Evolutionary conservation across 768 basidiomycete genomes (phyloP).

Genomic region (Gelatoporia subvermispora): DNA sequence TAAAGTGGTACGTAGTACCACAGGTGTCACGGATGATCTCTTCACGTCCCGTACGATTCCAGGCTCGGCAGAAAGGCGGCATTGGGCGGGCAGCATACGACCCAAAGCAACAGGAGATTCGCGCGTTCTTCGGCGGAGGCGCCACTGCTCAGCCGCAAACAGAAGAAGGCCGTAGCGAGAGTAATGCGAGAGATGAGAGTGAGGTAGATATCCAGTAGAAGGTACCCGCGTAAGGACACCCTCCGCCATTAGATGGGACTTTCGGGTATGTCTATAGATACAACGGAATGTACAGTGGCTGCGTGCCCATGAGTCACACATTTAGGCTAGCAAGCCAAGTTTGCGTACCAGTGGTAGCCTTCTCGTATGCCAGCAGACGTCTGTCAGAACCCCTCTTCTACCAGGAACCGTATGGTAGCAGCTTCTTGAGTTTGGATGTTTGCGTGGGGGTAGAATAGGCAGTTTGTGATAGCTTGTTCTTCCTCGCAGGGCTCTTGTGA

Average conservation of each 20-base stretch:
- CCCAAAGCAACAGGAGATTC: constrained; percentile 69
- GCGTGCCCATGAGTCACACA: neutral
- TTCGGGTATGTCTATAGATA: constrained; percentile 11
- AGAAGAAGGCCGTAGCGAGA: constrained; percentile 23
- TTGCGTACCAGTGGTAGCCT: neutral
- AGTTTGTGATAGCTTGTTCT: constrained; percentile 61
- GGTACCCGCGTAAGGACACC: neutral
- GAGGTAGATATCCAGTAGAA: constrained; percentile 16
- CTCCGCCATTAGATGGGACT: neutral
- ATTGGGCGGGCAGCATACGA: constrained; percentile 70
- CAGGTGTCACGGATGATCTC: neutral
- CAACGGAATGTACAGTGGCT: neutral
- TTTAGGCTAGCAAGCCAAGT: neutral
- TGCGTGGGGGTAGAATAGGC: constrained; percentile 64
- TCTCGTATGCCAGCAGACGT: neutral
- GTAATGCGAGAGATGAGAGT: constrained; percentile 25
- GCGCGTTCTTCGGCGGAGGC: constrained; percentile 60
- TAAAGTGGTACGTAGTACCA: constrained; percentile 48
- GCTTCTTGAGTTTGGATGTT: constrained; percentile 60
- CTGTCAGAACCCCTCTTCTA: constrained; percentile 1
- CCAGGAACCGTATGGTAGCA: constrained; percentile 64
- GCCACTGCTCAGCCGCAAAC: neutral
- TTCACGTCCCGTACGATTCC: neutral
- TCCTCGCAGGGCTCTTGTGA: constrained; percentile 56
- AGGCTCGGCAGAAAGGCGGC: constrained; percentile 72